Evolutionary conservation across 768 basidiomycete genomes (phyloP).

Genomic region (Hydnum rufescens): DNA sequence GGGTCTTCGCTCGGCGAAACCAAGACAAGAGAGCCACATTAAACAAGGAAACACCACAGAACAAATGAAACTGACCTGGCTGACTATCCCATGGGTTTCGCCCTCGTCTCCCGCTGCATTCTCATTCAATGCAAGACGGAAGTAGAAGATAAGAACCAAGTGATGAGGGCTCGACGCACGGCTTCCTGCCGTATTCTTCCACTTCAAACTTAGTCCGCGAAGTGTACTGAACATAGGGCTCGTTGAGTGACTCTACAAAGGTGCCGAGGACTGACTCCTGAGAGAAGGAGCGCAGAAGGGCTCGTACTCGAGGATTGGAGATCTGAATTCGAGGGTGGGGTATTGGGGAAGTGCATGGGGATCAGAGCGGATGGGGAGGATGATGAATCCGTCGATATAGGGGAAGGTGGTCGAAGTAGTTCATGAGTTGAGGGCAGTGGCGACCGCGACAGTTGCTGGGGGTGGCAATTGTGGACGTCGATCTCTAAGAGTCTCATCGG

Average conservation of each 20-base stretch:
- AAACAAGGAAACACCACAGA: too few relatives aligned
- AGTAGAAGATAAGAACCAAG: too few relatives aligned
- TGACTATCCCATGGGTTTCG: not conserved
- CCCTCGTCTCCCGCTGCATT: not conserved
- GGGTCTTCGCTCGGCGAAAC: not conserved
- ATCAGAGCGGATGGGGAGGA: not conserved
- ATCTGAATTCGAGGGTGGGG: not conserved
- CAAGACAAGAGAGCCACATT: too few relatives aligned
- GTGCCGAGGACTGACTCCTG: not conserved
- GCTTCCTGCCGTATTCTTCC: not conserved
- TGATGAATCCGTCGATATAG: not conserved
- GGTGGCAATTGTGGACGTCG: too few relatives aligned
- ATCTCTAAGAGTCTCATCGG: too few relatives aligned
- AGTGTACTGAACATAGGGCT: constrained; percentile 20
- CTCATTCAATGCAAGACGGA: not conserved
- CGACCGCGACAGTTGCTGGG: too few relatives aligned
- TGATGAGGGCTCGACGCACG: not conserved
- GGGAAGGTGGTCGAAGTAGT: too few relatives aligned
- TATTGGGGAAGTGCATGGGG: not conserved
- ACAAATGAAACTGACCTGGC: too few relatives aligned
- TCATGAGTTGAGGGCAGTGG: too few relatives aligned
- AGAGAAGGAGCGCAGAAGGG: too few relatives aligned
- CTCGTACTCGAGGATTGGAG: not conserved
- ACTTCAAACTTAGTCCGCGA: constrained; percentile 9
- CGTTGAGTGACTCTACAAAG: constrained; percentile 13